A percentile compares a stretch with the other conserved stretches of the same genome.
Conservation (phyloP, 306 rosid genomes). For the Betula pendula region DNA sequence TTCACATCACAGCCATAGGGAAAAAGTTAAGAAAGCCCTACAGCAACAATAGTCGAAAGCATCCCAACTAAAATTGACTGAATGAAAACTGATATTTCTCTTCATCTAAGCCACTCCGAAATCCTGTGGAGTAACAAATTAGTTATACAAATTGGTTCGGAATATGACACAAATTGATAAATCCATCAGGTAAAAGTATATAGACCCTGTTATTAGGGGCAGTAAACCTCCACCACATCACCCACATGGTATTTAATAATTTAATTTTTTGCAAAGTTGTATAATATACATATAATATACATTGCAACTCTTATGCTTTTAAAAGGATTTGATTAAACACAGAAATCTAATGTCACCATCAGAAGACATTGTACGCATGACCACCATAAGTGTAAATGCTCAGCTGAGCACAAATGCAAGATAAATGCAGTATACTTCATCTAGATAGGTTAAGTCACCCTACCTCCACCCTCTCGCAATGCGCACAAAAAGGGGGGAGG, state of each 20-base stretch:
- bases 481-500: background rate
- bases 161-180: background rate
- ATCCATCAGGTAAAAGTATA: background rate
- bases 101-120: background rate
- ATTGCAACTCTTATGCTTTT: background rate
- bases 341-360: background rate
- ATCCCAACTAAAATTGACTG: background rate
- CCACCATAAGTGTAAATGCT: background rate
- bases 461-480: background rate
- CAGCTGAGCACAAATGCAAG: background rate
- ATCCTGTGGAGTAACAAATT: background rate
- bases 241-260: background rate
- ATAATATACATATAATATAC: background rate
- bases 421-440: background rate
- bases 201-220: background rate
- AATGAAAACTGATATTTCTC: background rate
- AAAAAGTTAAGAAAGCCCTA: background rate
- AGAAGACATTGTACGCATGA: background rate
- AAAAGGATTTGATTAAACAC: background rate
- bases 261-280: background rate
- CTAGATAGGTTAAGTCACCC: background rate
- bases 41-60: background rate
- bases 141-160: background rate
- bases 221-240: background rate
- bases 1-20: background rate